phyloP scores from a whole-genome alignment of 345 rosid genomes.

The Ricinus communis region DNA sequence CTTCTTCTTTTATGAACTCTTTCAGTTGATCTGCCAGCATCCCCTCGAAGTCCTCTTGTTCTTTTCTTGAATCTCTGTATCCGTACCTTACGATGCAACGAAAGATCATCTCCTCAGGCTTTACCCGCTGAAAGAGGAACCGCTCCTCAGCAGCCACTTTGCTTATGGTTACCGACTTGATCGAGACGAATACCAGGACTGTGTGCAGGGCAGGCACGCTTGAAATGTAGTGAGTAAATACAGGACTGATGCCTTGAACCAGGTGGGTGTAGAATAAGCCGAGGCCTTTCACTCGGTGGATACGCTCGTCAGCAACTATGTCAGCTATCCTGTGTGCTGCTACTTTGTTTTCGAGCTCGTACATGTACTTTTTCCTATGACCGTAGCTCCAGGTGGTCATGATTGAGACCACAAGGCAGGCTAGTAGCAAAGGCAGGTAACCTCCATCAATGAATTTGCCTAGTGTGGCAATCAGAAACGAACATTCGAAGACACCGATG shows the following conservation, averaged over 20 bases:
- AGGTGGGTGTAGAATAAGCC: conserved; percentile 49
- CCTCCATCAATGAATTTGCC: conserved; percentile 51
- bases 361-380: conserved; percentile 38
- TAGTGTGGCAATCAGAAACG: conserved; percentile 41
- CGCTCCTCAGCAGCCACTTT: conserved; percentile 38
- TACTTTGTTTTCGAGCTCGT: conserved; percentile 48
- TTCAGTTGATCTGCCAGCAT: conserved; percentile 33
- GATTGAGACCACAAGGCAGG: conserved; percentile 25
- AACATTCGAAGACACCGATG: conserved; percentile 24
- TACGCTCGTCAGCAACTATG: neutral
- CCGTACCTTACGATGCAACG: conserved; percentile 52
- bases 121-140: conserved; percentile 38
- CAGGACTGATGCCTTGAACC: conserved; percentile 43
- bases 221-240: conserved; percentile 42
- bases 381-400: conserved; percentile 50
- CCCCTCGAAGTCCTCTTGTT: conserved; percentile 34
- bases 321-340: conserved; percentile 25
- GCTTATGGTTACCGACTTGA: conserved; percentile 41
- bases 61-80: conserved; percentile 35
- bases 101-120: conserved; percentile 31
- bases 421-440: conserved; percentile 47
- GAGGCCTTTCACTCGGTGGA: conserved; percentile 39
- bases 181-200: conserved; percentile 42
- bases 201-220: conserved; percentile 45
- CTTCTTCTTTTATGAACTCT: conserved; percentile 29